phyloP scores from a whole-genome alignment of 2,329 filamentous ascomycete genomes.

The Rutstroemia sydowiana region DNA sequence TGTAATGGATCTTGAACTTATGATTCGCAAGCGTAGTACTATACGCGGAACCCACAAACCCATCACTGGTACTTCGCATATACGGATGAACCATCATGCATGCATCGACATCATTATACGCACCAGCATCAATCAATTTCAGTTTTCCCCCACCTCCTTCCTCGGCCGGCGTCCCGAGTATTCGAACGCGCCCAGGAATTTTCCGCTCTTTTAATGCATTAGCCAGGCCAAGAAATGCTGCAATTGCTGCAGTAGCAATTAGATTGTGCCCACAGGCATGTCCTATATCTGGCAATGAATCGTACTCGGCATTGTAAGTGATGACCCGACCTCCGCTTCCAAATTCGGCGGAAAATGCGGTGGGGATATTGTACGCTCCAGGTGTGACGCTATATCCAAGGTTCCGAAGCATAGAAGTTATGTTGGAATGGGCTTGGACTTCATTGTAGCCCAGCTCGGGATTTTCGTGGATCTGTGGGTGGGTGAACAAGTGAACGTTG shows the following conservation, averaged over 20 bases:
- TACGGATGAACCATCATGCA: constrained; percentile 35
- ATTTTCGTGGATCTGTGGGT: constrained; percentile 35
- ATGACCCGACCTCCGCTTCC: constrained; percentile 38
- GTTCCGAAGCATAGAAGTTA: constrained; percentile 37
- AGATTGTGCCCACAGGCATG: constrained; percentile 39
- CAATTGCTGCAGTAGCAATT: constrained; percentile 34
- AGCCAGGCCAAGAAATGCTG: constrained; percentile 32
- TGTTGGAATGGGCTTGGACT: constrained; percentile 42
- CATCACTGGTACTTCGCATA: neutral
- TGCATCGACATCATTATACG: constrained; percentile 33
- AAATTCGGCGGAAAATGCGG: constrained; percentile 41
- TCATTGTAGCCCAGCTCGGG: constrained; percentile 47
- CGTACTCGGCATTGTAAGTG: constrained; percentile 40
- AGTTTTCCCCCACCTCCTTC: constrained; percentile 34
- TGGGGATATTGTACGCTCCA: constrained; percentile 44
- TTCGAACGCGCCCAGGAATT: constrained; percentile 23
- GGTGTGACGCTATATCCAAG: constrained; percentile 40
- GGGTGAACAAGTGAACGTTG: neutral
- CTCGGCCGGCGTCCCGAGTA: constrained; percentile 28
- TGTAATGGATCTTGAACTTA: constrained; percentile 20
- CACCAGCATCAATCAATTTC: constrained; percentile 36
- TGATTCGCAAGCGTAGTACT: constrained; percentile 12
- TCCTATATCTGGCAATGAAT: constrained; percentile 37
- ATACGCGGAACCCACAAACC: constrained; percentile 3
- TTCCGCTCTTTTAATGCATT: constrained; percentile 17